These are phyloP conservation scores for Epichloe coenophiala DNA, from an alignment of 2,329 filamentous ascomycete genomes.

Conservation along the genomic window DNA sequence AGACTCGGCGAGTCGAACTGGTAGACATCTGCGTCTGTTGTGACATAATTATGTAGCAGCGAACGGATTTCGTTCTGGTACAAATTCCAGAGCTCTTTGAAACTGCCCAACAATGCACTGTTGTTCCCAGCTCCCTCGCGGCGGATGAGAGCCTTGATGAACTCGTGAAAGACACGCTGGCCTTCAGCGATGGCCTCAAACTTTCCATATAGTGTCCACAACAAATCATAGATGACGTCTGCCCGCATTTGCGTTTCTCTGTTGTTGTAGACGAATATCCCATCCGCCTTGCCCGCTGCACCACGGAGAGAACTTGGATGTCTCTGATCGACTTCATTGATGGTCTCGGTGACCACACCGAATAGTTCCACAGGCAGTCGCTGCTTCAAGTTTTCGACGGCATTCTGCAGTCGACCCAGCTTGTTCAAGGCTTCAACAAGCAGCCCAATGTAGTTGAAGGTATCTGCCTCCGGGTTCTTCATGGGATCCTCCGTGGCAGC, in stretches of 20 bases:
- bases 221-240: slow-evolving; percentile 77
- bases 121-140: slow-evolving; percentile 60
- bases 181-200: slow-evolving; percentile 96
- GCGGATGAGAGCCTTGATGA: slow-evolving; percentile 71
- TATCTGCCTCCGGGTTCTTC: slow-evolving; percentile 89
- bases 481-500: slow-evolving; percentile 71
- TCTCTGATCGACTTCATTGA: slow-evolving; percentile 82
- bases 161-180: slow-evolving; percentile 85
- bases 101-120: slow-evolving; percentile 63
- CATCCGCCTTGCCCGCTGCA: slow-evolving; percentile 36
- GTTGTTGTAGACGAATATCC: slow-evolving; percentile 49
- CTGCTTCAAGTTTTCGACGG: slow-evolving; percentile 84
- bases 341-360: slow-evolving; percentile 84
- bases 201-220: slow-evolving; percentile 88
- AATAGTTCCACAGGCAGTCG: slow-evolving; percentile 88
- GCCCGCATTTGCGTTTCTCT: slow-evolving; percentile 65
- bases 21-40: slow-evolving; percentile 71
- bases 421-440: slow-evolving; percentile 84
- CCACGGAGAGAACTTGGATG: slow-evolving; percentile 71
- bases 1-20: slow-evolving; percentile 43
- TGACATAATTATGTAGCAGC: slow-evolving; percentile 88
- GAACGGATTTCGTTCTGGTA: slow-evolving; percentile 97
- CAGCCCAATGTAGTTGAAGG: slow-evolving; percentile 82
- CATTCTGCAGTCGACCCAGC: slow-evolving; percentile 71
- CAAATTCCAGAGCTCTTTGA: slow-evolving; percentile 94